phyloP scores from a whole-genome alignment of 768 basidiomycete genomes.

The Rhizopogon roseolus region DNA sequence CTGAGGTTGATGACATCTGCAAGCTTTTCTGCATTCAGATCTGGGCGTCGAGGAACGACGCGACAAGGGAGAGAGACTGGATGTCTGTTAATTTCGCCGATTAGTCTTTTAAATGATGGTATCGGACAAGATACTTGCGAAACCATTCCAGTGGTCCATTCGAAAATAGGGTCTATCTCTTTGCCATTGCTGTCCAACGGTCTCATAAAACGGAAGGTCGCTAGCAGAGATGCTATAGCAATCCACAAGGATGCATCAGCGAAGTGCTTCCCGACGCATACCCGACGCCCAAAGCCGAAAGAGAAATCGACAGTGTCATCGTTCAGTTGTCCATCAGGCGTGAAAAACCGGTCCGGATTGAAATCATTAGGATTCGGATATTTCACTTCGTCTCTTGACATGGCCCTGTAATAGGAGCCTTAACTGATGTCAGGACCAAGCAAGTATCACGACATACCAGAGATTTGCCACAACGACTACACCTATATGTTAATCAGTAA shows the following conservation, averaged over 20 bases:
- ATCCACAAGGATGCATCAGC: constrained; percentile 28
- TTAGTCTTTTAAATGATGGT: background rate
- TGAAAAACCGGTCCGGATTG: constrained; percentile 23
- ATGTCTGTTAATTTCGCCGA: constrained; percentile 13
- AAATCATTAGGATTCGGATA: constrained; percentile 24
- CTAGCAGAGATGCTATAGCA: constrained; percentile 24
- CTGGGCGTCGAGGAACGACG: constrained; percentile 16
- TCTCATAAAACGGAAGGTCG: constrained; percentile 26
- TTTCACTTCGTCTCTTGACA: constrained; percentile 21
- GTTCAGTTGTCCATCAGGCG: constrained; percentile 19
- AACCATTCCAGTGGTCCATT: constrained; percentile 23
- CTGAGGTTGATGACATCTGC: constrained; percentile 7
- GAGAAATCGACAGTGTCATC: constrained; percentile 15
- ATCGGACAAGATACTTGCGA: constrained; percentile 17
- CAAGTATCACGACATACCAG: constrained; percentile 13
- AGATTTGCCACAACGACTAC: constrained; percentile 25
- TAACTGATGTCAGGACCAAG: constrained; percentile 4
- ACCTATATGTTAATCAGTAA: constrained; percentile 16
- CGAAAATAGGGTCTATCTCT: constrained; percentile 19
- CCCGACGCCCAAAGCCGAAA: constrained; percentile 27
- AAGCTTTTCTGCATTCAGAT: constrained; percentile 11
- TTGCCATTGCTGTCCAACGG: constrained; percentile 19
- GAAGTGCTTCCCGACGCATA: constrained; percentile 26
- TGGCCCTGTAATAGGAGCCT: constrained; percentile 15
- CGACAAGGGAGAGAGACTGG: constrained; percentile 24